Conservation (phyloP, 495 filamentous ascomycete genomes). For the Penicillium malachiteum region DNA sequence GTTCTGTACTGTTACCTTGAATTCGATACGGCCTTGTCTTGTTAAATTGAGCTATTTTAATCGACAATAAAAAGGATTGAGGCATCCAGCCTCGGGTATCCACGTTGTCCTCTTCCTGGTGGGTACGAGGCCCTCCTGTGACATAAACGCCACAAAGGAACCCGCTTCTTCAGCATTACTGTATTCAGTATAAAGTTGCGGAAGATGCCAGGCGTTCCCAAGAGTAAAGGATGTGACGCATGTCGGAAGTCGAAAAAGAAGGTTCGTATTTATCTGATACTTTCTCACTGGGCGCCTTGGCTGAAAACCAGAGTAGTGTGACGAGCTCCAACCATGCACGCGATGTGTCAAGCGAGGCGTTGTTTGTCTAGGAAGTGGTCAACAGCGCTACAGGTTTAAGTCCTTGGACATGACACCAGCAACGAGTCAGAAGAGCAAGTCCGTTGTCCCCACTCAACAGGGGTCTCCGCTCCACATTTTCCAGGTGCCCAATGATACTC, state of each 20-base stretch:
- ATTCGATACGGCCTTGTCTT: no score
- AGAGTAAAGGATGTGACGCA: constrained; percentile 44
- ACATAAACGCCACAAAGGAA: neutral
- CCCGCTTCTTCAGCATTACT: neutral
- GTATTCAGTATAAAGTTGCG: neutral
- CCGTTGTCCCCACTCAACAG: neutral
- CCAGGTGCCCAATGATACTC: constrained; percentile 15
- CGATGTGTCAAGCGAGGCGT: constrained; percentile 41
- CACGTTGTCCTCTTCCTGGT: neutral
- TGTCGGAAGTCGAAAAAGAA: constrained; percentile 51
- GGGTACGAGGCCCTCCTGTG: neutral
- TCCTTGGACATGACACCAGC: neutral
- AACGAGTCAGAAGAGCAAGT: neutral
- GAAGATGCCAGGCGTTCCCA: constrained; percentile 48
- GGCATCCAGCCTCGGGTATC: no score
- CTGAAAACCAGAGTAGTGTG: constrained; percentile 29
- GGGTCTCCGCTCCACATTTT: neutral
- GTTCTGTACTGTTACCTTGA: no score
- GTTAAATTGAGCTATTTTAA: no score
- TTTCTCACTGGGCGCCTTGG: neutral
- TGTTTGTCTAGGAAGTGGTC: constrained; percentile 39
- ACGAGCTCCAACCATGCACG: constrained; percentile 37
- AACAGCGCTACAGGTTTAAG: constrained; percentile 46
- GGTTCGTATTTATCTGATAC: constrained; percentile 15
- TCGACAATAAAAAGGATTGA: no score